These are phyloP conservation scores for Lagenidium sp. DNA, from an alignment of 352 stramenopile species.

Conservation along the genomic window DNA sequence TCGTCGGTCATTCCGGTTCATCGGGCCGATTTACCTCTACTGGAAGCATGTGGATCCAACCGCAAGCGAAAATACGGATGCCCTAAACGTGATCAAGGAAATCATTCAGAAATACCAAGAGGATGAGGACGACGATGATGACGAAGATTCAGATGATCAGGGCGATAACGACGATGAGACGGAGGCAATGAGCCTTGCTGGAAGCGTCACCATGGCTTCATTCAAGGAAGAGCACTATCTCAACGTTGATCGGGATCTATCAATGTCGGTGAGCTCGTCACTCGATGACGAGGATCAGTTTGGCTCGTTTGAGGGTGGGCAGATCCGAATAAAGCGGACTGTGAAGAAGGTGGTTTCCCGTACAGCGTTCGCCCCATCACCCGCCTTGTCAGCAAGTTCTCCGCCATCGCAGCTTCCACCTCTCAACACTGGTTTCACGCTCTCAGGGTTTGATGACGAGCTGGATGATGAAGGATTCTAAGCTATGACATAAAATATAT, in stretches of 20 bases:
- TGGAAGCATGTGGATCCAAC: conserved; percentile 88
- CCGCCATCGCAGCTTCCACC: conserved; percentile 55
- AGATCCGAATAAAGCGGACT: conserved; percentile 12
- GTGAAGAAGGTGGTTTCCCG: conserved; percentile 1
- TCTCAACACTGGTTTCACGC: conserved; percentile 33
- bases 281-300: conserved; percentile 26
- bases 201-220: conserved; percentile 32
- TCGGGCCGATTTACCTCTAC: conserved; percentile 91
- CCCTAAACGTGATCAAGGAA: conserved; percentile 47
- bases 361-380: conserved; percentile 43
- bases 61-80: conserved; percentile 55
- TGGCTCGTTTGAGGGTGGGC: not conserved
- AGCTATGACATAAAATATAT: not conserved
- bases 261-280: conserved; percentile 49
- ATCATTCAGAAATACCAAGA: conserved; percentile 53
- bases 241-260: conserved; percentile 25
- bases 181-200: conserved; percentile 53
- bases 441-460: conserved; percentile 58
- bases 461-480: conserved; percentile 49
- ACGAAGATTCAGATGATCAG: conserved; percentile 20
- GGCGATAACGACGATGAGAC: conserved; percentile 19
- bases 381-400: conserved; percentile 56
- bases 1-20: conserved; percentile 87
- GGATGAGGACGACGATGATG: conserved; percentile 27
- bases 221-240: conserved; percentile 40